phyloP scores from a whole-genome alignment of 371 early-diverging fungal species.

The Mortierella sp. region DNA sequence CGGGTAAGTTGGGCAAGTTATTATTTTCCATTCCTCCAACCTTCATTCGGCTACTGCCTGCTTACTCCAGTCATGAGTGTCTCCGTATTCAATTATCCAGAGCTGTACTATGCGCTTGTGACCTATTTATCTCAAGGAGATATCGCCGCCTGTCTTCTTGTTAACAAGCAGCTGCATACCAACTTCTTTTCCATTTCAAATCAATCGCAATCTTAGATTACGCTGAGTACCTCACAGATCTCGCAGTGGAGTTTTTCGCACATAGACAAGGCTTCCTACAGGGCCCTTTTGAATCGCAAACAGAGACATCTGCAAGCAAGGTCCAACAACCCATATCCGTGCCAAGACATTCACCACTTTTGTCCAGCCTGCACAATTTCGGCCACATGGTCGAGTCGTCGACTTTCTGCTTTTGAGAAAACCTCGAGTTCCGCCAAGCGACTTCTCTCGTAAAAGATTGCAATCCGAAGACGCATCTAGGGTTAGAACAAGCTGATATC shows the following conservation, averaged over 20 bases:
- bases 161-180: not conserved
- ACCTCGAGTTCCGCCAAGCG: not conserved
- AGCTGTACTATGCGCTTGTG: not conserved
- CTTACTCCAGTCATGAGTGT: too few species aligned
- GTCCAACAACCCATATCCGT: not conserved
- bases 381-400: constrained; percentile 10
- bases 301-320: not conserved
- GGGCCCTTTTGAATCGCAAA: too few species aligned
- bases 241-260: too few species aligned
- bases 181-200: not conserved
- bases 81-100: not conserved
- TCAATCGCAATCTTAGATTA: not conserved
- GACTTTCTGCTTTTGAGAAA: not conserved
- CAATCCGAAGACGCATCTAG: not conserved
- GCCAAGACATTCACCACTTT: not conserved
- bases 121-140: not conserved
- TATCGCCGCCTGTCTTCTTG: not conserved
- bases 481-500: not conserved
- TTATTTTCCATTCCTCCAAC: too few species aligned
- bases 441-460: too few species aligned
- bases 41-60: too few species aligned
- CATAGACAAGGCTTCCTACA: too few species aligned
- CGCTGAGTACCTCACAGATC: not conserved
- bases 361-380: not conserved
- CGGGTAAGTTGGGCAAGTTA: too few species aligned